These are phyloP conservation scores for Fraxinus americana DNA, from an alignment of 257 asterid species.

Conservation along the genomic window DNA sequence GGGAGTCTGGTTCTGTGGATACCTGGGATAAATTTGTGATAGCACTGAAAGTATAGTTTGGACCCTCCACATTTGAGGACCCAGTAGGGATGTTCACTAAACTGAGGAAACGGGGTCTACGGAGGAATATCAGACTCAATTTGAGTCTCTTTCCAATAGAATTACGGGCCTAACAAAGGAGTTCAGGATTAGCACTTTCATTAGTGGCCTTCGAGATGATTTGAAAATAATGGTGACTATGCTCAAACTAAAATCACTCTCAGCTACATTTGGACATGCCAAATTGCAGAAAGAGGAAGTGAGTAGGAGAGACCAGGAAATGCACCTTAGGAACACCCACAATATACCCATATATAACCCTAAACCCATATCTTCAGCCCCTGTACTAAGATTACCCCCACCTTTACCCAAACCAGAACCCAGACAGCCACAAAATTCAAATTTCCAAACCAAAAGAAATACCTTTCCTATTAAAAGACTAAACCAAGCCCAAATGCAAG, in stretches of 20 bases:
- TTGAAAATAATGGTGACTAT: not conserved
- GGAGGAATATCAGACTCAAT: not conserved
- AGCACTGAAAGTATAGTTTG: not conserved
- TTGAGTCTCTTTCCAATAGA: not conserved
- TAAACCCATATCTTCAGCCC: not conserved
- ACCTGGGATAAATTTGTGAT: not conserved
- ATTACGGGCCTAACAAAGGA: not conserved
- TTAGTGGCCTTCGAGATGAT: too few species aligned
- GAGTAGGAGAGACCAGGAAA: too few species aligned
- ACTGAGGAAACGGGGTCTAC: not conserved
- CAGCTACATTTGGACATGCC: not conserved
- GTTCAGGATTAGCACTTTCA: too few species aligned
- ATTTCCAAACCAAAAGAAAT: not conserved
- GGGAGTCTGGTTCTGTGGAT: not conserved
- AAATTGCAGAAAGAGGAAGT: not conserved
- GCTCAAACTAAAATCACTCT: not conserved
- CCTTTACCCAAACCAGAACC: not conserved
- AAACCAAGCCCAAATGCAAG: not conserved
- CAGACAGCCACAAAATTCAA: not conserved
- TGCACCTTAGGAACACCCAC: not conserved
- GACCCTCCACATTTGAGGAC: not conserved
- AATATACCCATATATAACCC: not conserved
- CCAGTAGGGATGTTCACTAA: not conserved
- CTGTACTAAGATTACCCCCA: not conserved
- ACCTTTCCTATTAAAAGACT: not conserved